These are phyloP conservation scores for Saturnispora dispora DNA, from an alignment of 805 yeast species.

Conservation along the genomic window DNA sequence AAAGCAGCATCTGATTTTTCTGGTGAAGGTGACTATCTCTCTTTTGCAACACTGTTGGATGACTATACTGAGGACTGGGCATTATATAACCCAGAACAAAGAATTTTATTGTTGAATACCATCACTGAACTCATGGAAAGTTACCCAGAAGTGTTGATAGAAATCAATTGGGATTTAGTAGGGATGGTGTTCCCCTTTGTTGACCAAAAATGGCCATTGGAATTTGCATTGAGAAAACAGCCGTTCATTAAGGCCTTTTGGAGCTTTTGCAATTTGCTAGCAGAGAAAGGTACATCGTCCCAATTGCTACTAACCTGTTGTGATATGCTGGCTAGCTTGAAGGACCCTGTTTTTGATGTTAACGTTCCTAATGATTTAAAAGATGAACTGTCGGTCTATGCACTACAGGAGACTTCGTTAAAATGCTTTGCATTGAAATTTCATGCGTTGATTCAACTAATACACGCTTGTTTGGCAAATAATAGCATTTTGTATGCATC, in stretches of 20 bases:
- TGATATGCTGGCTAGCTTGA: constrained; percentile 45
- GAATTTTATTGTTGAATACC: constrained; percentile 36
- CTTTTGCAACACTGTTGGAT: constrained; percentile 68
- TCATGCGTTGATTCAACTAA: constrained; percentile 58
- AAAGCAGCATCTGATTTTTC: constrained; percentile 23
- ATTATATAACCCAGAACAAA: constrained; percentile 40
- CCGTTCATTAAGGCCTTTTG: constrained; percentile 30
- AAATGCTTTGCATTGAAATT: constrained; percentile 45
- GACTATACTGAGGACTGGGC: constrained; percentile 43
- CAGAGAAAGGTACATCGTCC: constrained; percentile 68
- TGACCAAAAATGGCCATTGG: constrained; percentile 28
- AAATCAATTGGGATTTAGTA: constrained; percentile 93
- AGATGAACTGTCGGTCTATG: background rate
- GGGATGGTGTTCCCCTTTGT: constrained; percentile 49
- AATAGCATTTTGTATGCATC: constrained; percentile 72
- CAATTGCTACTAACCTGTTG: constrained; percentile 66
- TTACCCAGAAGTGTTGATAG: constrained; percentile 44
- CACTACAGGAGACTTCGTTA: constrained; percentile 8
- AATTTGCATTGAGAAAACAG: constrained; percentile 29
- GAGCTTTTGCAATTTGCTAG: constrained; percentile 52
- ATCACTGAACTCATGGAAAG: constrained; percentile 36
- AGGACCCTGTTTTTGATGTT: constrained; percentile 3
- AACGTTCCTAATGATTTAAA: background rate
- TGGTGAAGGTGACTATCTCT: constrained; percentile 50
- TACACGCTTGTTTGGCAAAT: constrained; percentile 47